Base-by-base conservation (phyloP, 306 rosid species). In the Rosa lucieae region DNA sequence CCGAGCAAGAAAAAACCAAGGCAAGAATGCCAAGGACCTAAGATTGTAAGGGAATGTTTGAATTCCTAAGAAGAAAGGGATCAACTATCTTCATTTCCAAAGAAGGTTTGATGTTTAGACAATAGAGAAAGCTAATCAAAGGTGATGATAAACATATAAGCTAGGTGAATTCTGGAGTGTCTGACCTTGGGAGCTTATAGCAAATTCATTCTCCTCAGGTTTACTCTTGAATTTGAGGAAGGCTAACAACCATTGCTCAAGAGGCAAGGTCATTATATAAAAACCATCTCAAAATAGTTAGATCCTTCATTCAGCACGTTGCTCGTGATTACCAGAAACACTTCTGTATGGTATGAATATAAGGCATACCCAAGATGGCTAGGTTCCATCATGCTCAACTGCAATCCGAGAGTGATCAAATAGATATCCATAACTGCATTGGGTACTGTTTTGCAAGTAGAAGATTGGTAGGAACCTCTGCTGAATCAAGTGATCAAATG, bases 41-140 rank as follows among this genome's bases (percentile, higher is more conserved):
- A 43, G 39, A 44, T 70, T 44, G 37, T 49, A 21, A 11, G 55
- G 40, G 37, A 49, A 69, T 44, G 1, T 44, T 62, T 26, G 3
- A 18, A 53, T 18, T 62, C 68, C 68, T 62, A 26, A 12, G 7
- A 62, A 12, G 17, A 13, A 61, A 61, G 73, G 53, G 35, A 70
- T 44, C 8, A 47, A 47, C 26, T 70, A 14, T 47, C 58, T 70
- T 46, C 40, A 48, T 46, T 37, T 70, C 74, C 10, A 1, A 14
- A 70, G 13, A 46, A 14, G 42, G 74, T 10, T 26, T 47, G 18
- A 43, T 26, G 35, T 18, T 70, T 46, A 47, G 42, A 17, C 44
- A 72, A 37, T 49, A 15, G 39, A 14, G 46, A n/a, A 72, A 48
- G 59, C 72, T 42, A 67, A 21, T 39, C 23, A 67, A 71, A 71